phyloP scores from a whole-genome alignment of 192 early-diverging fungal species.

The Backusella luteola region DNA sequence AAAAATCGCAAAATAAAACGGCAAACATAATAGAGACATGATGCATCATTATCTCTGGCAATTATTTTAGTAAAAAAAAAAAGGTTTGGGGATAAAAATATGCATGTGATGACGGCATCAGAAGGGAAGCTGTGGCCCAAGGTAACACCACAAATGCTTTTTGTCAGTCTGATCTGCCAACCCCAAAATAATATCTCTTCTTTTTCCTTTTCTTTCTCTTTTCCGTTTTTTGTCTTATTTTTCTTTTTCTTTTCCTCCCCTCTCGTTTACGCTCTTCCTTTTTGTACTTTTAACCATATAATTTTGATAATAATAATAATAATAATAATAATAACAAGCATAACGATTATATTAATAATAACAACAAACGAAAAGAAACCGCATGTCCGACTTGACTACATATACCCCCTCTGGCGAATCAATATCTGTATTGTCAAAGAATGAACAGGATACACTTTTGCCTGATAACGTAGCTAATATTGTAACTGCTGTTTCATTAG shows the following conservation, averaged over 20 bases:
- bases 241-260: not conserved
- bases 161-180: constrained; percentile 6
- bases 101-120: constrained; percentile 7
- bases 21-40: not conserved
- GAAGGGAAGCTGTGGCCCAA: not conserved
- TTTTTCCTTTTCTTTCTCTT: constrained; percentile 2
- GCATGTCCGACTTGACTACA: not conserved
- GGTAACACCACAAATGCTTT: not conserved
- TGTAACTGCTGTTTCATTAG: constrained; percentile 61
- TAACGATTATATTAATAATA: not conserved
- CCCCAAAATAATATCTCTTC: constrained; percentile 1
- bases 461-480: constrained; percentile 57
- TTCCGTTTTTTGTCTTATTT: not conserved
- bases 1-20: not conserved
- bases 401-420: not conserved
- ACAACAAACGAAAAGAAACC: not conserved
- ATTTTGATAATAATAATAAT: not conserved
- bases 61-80: not conserved
- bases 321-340: not conserved
- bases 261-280: not conserved
- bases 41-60: not conserved
- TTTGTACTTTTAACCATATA: not conserved
- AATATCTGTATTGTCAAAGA: constrained; percentile 2
- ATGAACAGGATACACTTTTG: constrained; percentile 40
- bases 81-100: not conserved